Evolutionary conservation across 129 eudicot genomes (phyloP).

Genomic region (Helichrysum umbraculigerum): DNA sequence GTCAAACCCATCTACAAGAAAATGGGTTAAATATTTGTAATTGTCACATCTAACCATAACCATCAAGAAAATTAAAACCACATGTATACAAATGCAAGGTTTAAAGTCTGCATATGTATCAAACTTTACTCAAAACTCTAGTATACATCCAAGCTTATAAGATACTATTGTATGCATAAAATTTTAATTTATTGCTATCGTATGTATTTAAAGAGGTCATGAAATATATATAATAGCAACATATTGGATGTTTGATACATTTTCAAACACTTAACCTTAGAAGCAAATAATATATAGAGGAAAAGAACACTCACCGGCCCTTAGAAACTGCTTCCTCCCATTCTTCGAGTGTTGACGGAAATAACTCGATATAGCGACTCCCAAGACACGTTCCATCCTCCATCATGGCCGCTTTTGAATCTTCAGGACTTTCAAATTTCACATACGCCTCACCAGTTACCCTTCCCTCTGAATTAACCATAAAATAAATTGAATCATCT

Average conservation of each 20-base stretch:
- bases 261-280: neutral
- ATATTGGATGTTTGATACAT: neutral
- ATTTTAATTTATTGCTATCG: too few relatives aligned
- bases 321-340: constrained; percentile 77
- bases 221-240: neutral
- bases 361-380: constrained; percentile 83
- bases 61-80: neutral
- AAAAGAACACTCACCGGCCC: constrained; percentile 58
- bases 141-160: neutral
- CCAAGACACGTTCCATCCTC: constrained; percentile 86
- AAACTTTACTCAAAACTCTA: neutral
- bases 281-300: neutral
- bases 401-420: constrained; percentile 85
- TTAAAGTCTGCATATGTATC: neutral
- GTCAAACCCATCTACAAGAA: neutral
- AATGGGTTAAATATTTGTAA: neutral
- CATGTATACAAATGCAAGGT: neutral
- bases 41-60: neutral
- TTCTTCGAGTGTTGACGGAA: constrained; percentile 76
- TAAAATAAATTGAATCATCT: constrained; percentile 67
- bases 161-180: neutral
- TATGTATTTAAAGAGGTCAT: neutral
- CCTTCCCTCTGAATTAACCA: constrained; percentile 74
- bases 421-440: constrained; percentile 81
- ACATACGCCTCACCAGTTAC: constrained; percentile 95